phyloP scores from a whole-genome alignment of 2,329 filamentous ascomycete species.

The Zasmidium citrigriseum region DNA sequence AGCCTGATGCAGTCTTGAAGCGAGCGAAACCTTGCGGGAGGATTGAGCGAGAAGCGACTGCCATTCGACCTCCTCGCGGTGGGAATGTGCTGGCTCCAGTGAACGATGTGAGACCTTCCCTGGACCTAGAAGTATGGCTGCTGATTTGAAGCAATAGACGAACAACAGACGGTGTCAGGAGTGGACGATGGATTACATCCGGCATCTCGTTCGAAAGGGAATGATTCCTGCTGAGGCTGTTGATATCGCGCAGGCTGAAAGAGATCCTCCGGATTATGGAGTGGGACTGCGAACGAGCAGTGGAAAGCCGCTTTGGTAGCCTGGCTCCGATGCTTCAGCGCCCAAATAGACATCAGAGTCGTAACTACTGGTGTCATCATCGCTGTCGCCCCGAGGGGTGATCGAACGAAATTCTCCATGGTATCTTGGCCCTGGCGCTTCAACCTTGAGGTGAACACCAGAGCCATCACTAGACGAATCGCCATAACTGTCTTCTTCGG shows the following conservation, averaged over 20 bases:
- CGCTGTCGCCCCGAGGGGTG: too few relatives aligned
- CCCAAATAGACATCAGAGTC: too few relatives aligned
- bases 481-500: too few relatives aligned
- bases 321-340: too few relatives aligned
- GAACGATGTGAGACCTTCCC: background rate
- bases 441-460: too few relatives aligned
- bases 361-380: too few relatives aligned
- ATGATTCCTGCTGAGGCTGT: background rate
- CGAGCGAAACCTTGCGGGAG: background rate
- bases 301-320: too few relatives aligned
- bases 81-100: background rate
- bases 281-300: slow-evolving; percentile 1
- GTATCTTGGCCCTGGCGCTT: too few relatives aligned
- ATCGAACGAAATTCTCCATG: too few relatives aligned
- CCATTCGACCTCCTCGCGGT: background rate
- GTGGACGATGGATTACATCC: slow-evolving; percentile 13
- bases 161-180: slow-evolving; percentile 11
- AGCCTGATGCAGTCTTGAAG: background rate
- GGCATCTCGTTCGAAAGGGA: slow-evolving; percentile 1
- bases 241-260: slow-evolving; percentile 2
- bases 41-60: background rate
- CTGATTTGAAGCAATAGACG: background rate
- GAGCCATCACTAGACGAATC: too few relatives aligned
- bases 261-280: slow-evolving; percentile 57
- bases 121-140: background rate